Evolutionary conservation across 495 filamentous ascomycete genomes (phyloP).

Genomic region (Talaromyces adpressus): DNA sequence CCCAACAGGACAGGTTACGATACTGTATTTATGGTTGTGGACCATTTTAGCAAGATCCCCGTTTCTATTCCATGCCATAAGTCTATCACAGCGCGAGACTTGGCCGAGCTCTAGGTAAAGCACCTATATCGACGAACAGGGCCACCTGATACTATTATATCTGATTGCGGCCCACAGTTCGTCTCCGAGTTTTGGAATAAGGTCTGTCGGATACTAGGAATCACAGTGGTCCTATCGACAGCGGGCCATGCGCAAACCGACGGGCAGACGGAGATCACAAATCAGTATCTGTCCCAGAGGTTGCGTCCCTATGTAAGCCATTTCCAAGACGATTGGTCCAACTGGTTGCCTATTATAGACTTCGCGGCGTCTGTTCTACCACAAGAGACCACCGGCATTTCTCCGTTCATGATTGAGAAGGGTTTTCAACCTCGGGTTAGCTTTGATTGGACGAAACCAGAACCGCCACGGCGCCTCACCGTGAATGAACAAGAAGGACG

Average conservation of each 20-base stretch:
- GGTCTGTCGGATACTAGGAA: conserved; percentile 11
- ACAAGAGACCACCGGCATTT: not conserved
- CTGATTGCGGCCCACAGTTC: conserved; percentile 11
- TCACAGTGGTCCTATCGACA: conserved; percentile 14
- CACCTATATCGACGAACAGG: too few species aligned
- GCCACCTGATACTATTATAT: too few species aligned
- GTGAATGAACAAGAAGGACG: too few species aligned
- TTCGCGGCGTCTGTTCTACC: conserved; percentile 8
- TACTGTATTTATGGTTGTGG: too few species aligned
- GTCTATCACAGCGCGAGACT: too few species aligned
- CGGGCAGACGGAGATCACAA: conserved; percentile 5
- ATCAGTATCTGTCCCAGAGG: not conserved
- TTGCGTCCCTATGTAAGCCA: conserved; percentile 8
- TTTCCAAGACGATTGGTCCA: conserved; percentile 16
- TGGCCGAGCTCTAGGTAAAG: too few species aligned
- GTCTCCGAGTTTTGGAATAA: conserved; percentile 11
- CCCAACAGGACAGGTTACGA: too few species aligned
- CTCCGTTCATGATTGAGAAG: conserved; percentile 2
- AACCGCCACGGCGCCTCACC: too few species aligned
- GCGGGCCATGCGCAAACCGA: conserved; percentile 2
- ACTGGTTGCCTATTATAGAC: conserved; percentile 16
- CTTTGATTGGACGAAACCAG: too few species aligned
- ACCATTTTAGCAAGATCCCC: too few species aligned
- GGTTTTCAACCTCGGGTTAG: not conserved
- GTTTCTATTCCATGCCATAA: too few species aligned